Conservation (phyloP, 805 yeast genomes). For the Candida manassasensis region DNA sequence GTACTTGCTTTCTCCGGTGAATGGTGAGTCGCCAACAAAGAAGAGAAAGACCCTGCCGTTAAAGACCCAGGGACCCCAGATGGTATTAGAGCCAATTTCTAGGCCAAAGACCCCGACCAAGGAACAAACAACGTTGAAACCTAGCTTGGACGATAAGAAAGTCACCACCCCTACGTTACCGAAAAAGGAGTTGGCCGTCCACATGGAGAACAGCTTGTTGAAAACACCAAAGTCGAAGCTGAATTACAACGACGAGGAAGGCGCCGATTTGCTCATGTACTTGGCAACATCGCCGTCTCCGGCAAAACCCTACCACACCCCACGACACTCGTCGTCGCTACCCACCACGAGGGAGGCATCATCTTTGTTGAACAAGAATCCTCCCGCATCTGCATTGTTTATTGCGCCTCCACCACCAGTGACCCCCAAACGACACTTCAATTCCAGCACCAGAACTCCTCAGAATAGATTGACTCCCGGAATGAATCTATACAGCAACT, state of each 20-base stretch:
- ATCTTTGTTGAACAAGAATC: background rate
- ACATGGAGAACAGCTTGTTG: slow-evolving; percentile 12
- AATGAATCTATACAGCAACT: slow-evolving; percentile 24
- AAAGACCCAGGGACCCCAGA: slow-evolving; percentile 12
- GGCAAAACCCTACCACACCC: slow-evolving; percentile 38
- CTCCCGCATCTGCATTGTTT: slow-evolving; percentile 18
- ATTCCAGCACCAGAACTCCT: slow-evolving; percentile 28
- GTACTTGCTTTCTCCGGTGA: slow-evolving; percentile 1
- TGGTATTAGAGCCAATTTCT: slow-evolving; percentile 29
- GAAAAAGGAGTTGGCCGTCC: slow-evolving; percentile 17
- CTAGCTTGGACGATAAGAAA: slow-evolving; percentile 4
- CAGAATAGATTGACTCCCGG: slow-evolving; percentile 40
- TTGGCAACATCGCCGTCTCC: slow-evolving; percentile 83
- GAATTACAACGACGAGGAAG: slow-evolving; percentile 48
- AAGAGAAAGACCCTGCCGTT: slow-evolving; percentile 10
- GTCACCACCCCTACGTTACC: slow-evolving; percentile 27
- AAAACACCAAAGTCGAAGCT: slow-evolving; percentile 33
- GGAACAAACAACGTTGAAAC: slow-evolving; percentile 2
- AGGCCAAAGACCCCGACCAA: slow-evolving; percentile 26
- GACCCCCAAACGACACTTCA: slow-evolving; percentile 35
- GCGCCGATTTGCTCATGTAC: slow-evolving; percentile 77
- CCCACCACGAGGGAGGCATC: slow-evolving; percentile 1
- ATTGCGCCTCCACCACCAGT: slow-evolving; percentile 40
- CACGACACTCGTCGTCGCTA: slow-evolving; percentile 14
- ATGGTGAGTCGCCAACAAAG: slow-evolving; percentile 28